phyloP scores from a whole-genome alignment of 495 filamentous ascomycete species.

The Aspergillus cristatus region DNA sequence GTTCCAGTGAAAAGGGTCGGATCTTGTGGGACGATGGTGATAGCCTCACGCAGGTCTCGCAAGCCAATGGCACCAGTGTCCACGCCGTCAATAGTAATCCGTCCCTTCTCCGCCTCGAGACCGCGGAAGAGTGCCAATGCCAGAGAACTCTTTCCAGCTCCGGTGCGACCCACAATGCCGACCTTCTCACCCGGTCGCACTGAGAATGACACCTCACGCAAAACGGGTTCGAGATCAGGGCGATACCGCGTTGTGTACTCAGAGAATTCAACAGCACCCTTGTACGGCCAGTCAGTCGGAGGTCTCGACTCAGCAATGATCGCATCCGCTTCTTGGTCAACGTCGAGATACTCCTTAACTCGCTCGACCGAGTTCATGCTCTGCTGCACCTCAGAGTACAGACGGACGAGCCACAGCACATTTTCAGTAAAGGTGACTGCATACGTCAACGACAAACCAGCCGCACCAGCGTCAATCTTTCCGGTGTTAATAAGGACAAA shows the following conservation, averaged over 20 bases:
- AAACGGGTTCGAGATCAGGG: conserved; percentile 73
- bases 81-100: conserved; percentile 82
- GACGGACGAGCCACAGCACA: conserved; percentile 88
- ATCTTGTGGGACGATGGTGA: conserved; percentile 98
- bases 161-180: conserved; percentile 92
- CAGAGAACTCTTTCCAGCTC: conserved; percentile 94
- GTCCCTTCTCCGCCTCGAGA: conserved; percentile 85
- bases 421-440: conserved; percentile 97
- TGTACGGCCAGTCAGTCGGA: conserved; percentile 68
- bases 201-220: conserved; percentile 76
- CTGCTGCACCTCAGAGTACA: conserved; percentile 95
- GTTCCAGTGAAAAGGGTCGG: conserved; percentile 96
- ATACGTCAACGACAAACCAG: conserved; percentile 94
- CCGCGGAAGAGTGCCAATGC: conserved; percentile 94
- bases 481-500: conserved; percentile 83
- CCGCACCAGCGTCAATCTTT: conserved; percentile 83
- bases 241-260: conserved; percentile 86
- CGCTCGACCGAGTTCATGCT: conserved; percentile 99
- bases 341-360: conserved; percentile 92
- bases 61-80: conserved; percentile 85
- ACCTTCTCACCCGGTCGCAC: conserved; percentile 86
- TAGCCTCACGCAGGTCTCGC: conserved; percentile 81
- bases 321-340: conserved; percentile 83
- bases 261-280: conserved; percentile 79
- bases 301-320: conserved; percentile 75